Evolutionary conservation across 768 basidiomycete species (phyloP), one percentile per base, ranked within the genome.

Genomic region (Podaxis sp.): DNA sequence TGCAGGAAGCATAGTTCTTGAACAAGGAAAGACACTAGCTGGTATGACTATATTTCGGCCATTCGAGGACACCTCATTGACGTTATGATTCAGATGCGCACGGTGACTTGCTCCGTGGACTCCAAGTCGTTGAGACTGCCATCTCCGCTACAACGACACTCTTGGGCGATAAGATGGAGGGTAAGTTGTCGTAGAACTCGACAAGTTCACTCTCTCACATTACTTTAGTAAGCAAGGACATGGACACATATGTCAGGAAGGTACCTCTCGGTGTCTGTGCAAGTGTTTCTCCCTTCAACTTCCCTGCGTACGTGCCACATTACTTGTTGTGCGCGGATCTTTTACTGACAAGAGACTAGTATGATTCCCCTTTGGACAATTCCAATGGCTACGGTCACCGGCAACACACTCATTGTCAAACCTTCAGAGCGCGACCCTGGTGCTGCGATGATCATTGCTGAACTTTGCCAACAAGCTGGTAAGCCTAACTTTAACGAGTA

Each of bases 361-460:
- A 96, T 96, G 95, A 98, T 98, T 69, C 96, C 96, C 0, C 80
- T 99, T 6, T 99, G 96, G 96, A 89, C 94, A 0, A 95, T 98
- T 67, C 90, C 90, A 49, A 87, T 95, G 84, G 92, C 95, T 17
- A 80, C 87, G 24, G 88, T 88, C 9, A 95, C 93, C 0, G 96
- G 96, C 36, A 99, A 99, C 70, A 95, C 96, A 0, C 82, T 99
- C 46, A 83, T 99, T 64, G 80, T 99, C 64, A 99, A 99, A 70
- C 96, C 96, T 19, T 95, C 93, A 1, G 96, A 99, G 73, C 88
- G 96, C 26, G 96, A 97, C 72, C 96, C 96, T 13, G 96, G 96
- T 53, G 96, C 97, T 13, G 90, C 95, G 5, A 95, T 97, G 90
- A 96, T 99, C 60, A 95, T 99, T 64, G 95, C 95, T 36, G 96